Evolutionary conservation across 1,284 basidiomycete species (phyloP).

Genomic region (Wolfiporia cocos): DNA sequence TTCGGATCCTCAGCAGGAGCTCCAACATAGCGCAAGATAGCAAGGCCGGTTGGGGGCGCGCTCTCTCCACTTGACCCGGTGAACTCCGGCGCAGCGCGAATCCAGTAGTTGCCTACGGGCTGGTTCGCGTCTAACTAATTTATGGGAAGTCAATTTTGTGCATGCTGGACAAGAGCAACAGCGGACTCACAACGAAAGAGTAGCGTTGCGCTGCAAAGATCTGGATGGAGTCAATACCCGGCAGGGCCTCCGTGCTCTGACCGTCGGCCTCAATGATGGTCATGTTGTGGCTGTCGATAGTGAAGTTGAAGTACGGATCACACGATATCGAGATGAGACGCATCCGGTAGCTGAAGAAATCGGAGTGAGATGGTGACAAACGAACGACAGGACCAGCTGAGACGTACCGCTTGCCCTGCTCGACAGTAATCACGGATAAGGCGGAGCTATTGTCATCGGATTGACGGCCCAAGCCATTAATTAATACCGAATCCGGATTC

Average conservation of each 20-base stretch:
- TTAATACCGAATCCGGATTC: conserved; percentile 31
- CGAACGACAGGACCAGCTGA: no score
- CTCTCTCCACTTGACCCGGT: conserved; percentile 26
- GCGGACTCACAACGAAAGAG: conserved; percentile 23
- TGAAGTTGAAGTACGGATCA: conserved; percentile 26
- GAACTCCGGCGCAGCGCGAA: conserved; percentile 33
- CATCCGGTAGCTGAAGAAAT: conserved; percentile 26
- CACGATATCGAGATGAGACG: conserved; percentile 46
- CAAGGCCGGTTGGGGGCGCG: conserved; percentile 32
- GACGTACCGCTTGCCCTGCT: conserved; percentile 29
- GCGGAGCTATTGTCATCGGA: conserved; percentile 15
- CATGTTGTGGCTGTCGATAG: conserved; percentile 41
- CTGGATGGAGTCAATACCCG: conserved; percentile 31
- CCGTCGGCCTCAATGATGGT: conserved; percentile 51
- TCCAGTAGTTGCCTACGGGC: conserved; percentile 34
- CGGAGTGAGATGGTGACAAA: no score
- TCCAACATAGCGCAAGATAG: conserved; percentile 34
- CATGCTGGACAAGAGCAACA: neutral
- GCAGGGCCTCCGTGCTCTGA: conserved; percentile 31
- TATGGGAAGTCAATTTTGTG: neutral
- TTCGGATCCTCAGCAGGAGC: conserved; percentile 39
- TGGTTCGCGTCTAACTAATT: conserved; percentile 28
- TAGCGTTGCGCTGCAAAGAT: conserved; percentile 34
- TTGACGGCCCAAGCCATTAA: conserved; percentile 41
- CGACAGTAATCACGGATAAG: conserved; percentile 28